A percentile compares a stretch with the other conserved stretches of the same genome.
phyloP scores from a whole-genome alignment of 2,329 filamentous ascomycete genomes.

The Mycocentrospora acerina region DNA sequence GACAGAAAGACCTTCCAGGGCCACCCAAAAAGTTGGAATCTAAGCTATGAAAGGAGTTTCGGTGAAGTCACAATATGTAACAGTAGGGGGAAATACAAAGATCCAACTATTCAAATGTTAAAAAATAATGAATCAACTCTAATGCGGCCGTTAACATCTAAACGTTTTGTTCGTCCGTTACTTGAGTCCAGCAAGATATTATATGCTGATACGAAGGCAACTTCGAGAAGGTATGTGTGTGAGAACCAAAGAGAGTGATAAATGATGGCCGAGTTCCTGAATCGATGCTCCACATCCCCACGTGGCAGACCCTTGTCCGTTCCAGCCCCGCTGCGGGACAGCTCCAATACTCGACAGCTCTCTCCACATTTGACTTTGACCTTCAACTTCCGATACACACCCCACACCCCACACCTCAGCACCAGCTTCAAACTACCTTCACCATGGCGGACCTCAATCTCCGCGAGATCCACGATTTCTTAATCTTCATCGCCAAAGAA shows the following conservation, averaged over 20 bases:
- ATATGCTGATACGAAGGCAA: too few species aligned
- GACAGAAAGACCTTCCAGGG: too few species aligned
- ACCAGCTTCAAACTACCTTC: not conserved
- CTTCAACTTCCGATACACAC: conserved; percentile 2
- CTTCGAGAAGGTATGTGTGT: too few species aligned
- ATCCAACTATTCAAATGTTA: too few species aligned
- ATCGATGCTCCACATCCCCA: conserved; percentile 1
- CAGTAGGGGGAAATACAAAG: too few species aligned
- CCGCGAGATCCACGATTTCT: conserved; percentile 52
- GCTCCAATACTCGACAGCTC: conserved; percentile 1
- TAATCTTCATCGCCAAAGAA: conserved; percentile 48
- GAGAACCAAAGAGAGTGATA: too few species aligned
- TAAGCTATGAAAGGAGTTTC: not conserved
- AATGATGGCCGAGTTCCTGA: not conserved
- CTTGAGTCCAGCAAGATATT: too few species aligned
- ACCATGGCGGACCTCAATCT: conserved; percentile 44
- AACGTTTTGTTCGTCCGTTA: too few species aligned
- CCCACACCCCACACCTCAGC: not conserved
- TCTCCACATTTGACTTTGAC: not conserved
- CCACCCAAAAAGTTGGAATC: too few species aligned
- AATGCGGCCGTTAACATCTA: too few species aligned
- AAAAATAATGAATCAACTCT: too few species aligned
- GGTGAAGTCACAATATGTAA: not conserved
- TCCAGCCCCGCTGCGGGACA: conserved; percentile 13
- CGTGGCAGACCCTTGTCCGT: conserved; percentile 9